Conservation (phyloP, 1,284 basidiomycete species). For the Gymnopus androsaceus region DNA sequence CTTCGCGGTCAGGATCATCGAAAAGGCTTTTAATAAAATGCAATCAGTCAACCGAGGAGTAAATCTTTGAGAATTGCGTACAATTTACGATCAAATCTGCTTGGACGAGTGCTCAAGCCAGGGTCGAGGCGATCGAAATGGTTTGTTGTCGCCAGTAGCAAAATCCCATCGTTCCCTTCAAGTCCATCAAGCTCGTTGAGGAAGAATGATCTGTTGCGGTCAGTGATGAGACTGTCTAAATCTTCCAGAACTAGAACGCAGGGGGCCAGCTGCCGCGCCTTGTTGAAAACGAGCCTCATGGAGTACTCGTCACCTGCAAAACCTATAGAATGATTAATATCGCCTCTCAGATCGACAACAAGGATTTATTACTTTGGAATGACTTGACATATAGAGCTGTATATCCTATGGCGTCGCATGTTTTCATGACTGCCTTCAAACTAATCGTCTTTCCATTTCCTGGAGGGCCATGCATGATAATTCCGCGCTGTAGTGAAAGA, state of each 20-base stretch:
- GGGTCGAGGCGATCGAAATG: conserved; percentile 80
- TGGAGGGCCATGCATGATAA: conserved; percentile 75
- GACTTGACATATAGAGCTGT: conserved; percentile 79
- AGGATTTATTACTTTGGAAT: conserved; percentile 49
- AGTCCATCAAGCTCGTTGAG: conserved; percentile 80
- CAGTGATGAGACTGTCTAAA: conserved; percentile 77
- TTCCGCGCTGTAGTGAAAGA: conserved; percentile 53
- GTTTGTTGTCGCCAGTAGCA: conserved; percentile 82
- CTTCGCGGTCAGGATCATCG: conserved; percentile 63
- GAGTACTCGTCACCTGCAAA: conserved; percentile 67
- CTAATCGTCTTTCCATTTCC: conserved; percentile 86
- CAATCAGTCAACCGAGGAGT: background rate
- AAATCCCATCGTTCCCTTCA: conserved; percentile 73
- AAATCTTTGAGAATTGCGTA: conserved; percentile 36
- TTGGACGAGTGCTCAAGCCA: conserved; percentile 73
- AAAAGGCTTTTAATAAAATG: conserved; percentile 47
- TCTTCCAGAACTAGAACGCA: conserved; percentile 82
- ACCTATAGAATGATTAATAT: conserved; percentile 35
- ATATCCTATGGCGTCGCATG: conserved; percentile 58
- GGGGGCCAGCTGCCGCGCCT: conserved; percentile 68
- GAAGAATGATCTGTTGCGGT: conserved; percentile 80
- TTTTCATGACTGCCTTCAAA: conserved; percentile 75
- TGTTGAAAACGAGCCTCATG: conserved; percentile 65
- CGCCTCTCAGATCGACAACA: background rate
- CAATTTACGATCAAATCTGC: conserved; percentile 86